Percentiles rank a stretch among this genome's conserved stretches.
phyloP scores from a whole-genome alignment of 257 asterid genomes.

The Nicotiana noctiflora region DNA sequence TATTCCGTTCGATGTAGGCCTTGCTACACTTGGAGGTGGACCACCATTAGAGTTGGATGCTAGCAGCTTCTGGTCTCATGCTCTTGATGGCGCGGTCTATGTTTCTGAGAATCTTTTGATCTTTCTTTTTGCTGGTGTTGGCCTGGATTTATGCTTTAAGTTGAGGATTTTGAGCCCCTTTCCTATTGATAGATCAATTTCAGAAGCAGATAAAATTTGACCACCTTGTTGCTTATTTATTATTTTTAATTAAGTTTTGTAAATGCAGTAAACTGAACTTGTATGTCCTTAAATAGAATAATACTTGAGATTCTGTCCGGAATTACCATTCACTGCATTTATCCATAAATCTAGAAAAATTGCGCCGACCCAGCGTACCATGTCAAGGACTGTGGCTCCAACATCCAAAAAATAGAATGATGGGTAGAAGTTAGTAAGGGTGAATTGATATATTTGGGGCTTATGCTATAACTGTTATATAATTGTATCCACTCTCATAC shows the following conservation, averaged over 20 bases:
- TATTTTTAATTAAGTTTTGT: not conserved
- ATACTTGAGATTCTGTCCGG: not conserved
- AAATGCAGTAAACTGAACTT: not conserved
- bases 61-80: constrained; percentile 45
- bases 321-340: not conserved
- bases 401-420: no score
- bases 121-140: constrained; percentile 79
- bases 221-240: not conserved
- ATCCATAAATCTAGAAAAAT: not conserved
- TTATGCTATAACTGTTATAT: no score
- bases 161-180: constrained; percentile 68
- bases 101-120: constrained; percentile 72
- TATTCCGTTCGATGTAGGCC: constrained; percentile 44
- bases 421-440: no score
- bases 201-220: not conserved
- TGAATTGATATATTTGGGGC: no score
- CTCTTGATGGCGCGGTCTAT: constrained; percentile 45
- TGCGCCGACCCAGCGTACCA: no score
- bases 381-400: no score
- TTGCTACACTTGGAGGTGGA: constrained; percentile 59
- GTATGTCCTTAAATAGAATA: not conserved
- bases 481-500: no score
- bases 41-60: constrained; percentile 53
- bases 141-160: constrained; percentile 72
- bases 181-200: constrained; percentile 43